Conservation (phyloP, 2,329 filamentous ascomycete genomes). For the Periconia macrospinosa region DNA sequence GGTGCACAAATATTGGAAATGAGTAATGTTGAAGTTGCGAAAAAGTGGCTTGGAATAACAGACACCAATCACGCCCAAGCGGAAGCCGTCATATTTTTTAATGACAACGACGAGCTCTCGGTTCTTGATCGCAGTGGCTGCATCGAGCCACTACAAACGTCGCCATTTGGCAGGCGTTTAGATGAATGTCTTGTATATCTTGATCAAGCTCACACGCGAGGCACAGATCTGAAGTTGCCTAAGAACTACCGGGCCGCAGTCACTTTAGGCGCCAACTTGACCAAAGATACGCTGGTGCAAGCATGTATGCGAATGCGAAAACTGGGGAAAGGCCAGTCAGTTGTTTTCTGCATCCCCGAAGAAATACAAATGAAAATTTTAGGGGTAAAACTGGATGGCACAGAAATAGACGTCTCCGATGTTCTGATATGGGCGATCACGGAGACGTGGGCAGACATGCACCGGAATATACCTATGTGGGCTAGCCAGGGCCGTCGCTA, state of each 20-base stretch:
- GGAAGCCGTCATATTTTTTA: constrained; percentile 59
- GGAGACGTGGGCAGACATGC: constrained; percentile 58
- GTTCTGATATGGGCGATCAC: constrained; percentile 63
- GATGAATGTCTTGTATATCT: constrained; percentile 59
- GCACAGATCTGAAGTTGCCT: constrained; percentile 62
- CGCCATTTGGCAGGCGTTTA: constrained; percentile 59
- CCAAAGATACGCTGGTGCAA: constrained; percentile 71
- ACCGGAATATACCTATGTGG: constrained; percentile 61
- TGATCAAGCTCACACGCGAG: constrained; percentile 64
- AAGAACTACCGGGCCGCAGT: constrained; percentile 52
- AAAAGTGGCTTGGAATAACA: constrained; percentile 56
- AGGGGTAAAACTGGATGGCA: constrained; percentile 5
- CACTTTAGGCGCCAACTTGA: constrained; percentile 60
- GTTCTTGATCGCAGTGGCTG: constrained; percentile 48
- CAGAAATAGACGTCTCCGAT: constrained; percentile 53
- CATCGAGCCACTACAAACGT: constrained; percentile 52
- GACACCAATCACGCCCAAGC: constrained; percentile 20
- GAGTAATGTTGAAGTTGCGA: constrained; percentile 55
- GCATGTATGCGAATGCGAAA: constrained; percentile 68
- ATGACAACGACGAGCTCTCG: constrained; percentile 45
- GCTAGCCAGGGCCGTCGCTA: constrained; percentile 60
- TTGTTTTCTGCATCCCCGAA: constrained; percentile 61
- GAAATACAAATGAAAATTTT: constrained; percentile 64
- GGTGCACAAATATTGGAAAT: constrained; percentile 67
- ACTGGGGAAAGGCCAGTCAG: constrained; percentile 66